Base-by-base conservation (phyloP, 139 green algal species). In the Haematococcus sp. region DNA sequence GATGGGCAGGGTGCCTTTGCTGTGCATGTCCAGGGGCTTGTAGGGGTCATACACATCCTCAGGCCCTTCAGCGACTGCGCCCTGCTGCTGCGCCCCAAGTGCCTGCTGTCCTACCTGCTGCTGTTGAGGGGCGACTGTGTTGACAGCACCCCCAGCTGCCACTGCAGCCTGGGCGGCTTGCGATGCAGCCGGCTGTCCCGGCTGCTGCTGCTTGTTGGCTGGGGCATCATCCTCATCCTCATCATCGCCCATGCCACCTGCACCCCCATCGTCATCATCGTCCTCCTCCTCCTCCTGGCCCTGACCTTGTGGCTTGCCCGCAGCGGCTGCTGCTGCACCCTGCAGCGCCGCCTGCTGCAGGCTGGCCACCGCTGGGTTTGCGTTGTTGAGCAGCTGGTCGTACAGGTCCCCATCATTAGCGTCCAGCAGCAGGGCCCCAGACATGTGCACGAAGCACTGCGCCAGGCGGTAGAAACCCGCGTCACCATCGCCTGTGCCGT, bases 391-490 rank as follows among this genome's bases (percentile, higher is more conserved):
- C 32, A 69, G 23, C 4, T 43, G n/a, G 63, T 93, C 90, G 68
- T 92, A 88, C 22, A 71, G 9, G 31, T 86, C 69, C 0, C 77
- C 87, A 28, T 94, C 90, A 0, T 66, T 56, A 0, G 58, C 28
- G 56, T 97, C 89, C 20, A 97, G 86, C 68, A 97, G 82, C 72
- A 97, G 77, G 4, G 91, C 91, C 0, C 92, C 92, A 1, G 85
- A 92, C n/a, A 61, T 20, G 76, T 97, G 92, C 23, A 97, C 81
- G 7, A 63, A 28, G 79, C 88, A 96, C 17, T 78, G 74, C 3
- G 85, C 64, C 25, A 94, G 75, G 13, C 83, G 76, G 65, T 82
- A 93, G 68, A 79, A 83, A 68, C 88, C 80, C 0, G 76, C 74
- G n/a, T 86, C 82, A 9, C 80, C 78, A 25, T 83, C 66, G 20